Evolutionary conservation across 1,139 yeast species (phyloP).

Genomic region (Protomyces macrosporus): DNA sequence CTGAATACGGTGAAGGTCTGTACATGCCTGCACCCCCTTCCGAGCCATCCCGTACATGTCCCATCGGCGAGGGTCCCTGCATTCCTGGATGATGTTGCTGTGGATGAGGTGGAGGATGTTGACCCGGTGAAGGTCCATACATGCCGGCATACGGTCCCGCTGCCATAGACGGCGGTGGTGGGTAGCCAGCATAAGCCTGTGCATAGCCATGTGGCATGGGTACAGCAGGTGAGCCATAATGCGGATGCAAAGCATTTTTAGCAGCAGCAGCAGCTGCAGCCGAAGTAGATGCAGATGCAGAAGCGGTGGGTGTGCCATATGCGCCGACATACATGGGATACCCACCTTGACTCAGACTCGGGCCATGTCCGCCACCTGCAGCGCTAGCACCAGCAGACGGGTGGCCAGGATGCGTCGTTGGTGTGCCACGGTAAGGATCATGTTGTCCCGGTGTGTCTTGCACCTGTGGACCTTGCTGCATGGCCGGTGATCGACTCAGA

Average conservation of each 20-base stretch:
- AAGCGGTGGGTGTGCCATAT: not conserved
- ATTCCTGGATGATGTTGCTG: slow-evolving; percentile 1
- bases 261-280: slow-evolving; percentile 3
- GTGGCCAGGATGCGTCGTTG: not conserved
- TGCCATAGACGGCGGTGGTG: not conserved
- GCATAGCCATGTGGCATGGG: slow-evolving; percentile 1
- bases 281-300: not conserved
- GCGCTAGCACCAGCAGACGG: not conserved
- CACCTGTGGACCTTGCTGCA: not conserved
- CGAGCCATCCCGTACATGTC: slow-evolving; percentile 15
- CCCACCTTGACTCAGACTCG: not conserved
- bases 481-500: not conserved
- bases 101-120: not conserved
- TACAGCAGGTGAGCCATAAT: not conserved
- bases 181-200: not conserved
- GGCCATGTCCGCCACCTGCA: not conserved
- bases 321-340: slow-evolving; percentile 15
- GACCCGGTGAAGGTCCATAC: not conserved
- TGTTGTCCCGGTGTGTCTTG: not conserved
- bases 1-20: slow-evolving; percentile 20
- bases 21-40: slow-evolving; percentile 7
- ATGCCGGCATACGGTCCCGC: slow-evolving; percentile 19
- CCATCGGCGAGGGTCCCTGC: slow-evolving; percentile 11
- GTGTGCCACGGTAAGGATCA: not conserved
- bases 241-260: not conserved